These are phyloP conservation scores for Decorospora gaudefroyi DNA, from an alignment of 2,329 filamentous ascomycete species.

Conservation along the genomic window DNA sequence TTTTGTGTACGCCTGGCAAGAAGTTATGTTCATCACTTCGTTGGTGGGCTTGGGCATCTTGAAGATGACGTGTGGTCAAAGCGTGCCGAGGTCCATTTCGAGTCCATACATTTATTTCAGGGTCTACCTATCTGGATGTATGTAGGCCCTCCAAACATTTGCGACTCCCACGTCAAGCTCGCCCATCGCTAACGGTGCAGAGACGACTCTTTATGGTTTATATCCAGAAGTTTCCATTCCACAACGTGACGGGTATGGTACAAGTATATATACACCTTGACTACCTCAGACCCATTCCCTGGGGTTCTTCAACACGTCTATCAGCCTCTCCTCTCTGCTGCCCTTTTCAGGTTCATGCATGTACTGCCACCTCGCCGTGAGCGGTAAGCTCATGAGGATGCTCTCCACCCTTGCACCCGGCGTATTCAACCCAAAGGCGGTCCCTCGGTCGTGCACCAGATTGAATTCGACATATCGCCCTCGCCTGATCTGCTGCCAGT, in stretches of 20 bases:
- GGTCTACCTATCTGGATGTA: no score
- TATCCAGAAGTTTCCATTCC: neutral
- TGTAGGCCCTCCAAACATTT: no score
- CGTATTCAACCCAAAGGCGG: constrained; percentile 90
- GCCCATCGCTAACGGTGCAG: no score
- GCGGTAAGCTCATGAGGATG: constrained; percentile 93
- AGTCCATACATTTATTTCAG: no score
- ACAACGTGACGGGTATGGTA: no score
- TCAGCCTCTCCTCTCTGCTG: constrained; percentile 75
- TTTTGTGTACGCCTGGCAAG: no score
- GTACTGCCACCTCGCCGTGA: constrained; percentile 93
- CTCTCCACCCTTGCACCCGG: constrained; percentile 91
- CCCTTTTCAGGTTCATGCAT: constrained; percentile 84
- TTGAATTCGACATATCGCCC: constrained; percentile 99
- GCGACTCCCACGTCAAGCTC: no score
- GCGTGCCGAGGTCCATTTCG: no score
- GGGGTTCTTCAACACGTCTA: constrained; percentile 70
- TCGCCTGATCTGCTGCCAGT: constrained; percentile 92
- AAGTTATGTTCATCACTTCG: no score
- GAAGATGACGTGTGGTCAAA: no score
- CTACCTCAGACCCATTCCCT: constrained; percentile 59
- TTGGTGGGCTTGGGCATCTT: no score
- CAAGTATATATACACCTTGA: neutral
- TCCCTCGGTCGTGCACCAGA: constrained; percentile 93
- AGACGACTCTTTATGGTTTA: no score